Evolutionary conservation across 139 green algal genomes (phyloP).

Genomic region (Microglena sp.): DNA sequence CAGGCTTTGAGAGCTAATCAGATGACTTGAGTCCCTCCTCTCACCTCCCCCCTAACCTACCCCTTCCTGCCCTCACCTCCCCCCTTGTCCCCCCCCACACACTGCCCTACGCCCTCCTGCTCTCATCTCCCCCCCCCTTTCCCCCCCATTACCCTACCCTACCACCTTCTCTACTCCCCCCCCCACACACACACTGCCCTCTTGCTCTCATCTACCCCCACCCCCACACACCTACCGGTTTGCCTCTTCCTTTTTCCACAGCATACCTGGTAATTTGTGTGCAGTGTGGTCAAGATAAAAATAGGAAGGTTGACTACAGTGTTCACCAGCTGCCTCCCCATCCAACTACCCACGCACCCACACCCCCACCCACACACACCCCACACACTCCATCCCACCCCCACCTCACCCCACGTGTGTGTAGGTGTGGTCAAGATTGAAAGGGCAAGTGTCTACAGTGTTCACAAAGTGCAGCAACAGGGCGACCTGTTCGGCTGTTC

Average conservation of each 20-base stretch:
- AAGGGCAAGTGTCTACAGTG: slow-evolving; percentile 58
- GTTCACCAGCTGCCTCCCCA: slow-evolving; percentile 27
- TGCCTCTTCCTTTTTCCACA: no score
- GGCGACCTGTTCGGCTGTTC: slow-evolving; percentile 37
- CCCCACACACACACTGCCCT: no score
- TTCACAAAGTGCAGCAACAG: slow-evolving; percentile 35
- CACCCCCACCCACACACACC: slow-evolving; percentile 26
- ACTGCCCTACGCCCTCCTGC: background rate
- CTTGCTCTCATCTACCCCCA: no score
- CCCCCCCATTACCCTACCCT: no score
- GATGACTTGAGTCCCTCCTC: background rate
- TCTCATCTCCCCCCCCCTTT: no score
- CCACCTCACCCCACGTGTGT: no score
- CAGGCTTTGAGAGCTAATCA: background rate
- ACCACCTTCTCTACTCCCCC: no score
- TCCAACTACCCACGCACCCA: background rate
- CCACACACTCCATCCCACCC: no score
- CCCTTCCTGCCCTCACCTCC: background rate
- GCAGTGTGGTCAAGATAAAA: slow-evolving; percentile 78
- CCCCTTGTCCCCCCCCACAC: background rate
- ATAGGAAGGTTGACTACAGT: slow-evolving; percentile 55
- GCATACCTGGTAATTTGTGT: background rate
- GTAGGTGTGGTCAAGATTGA: slow-evolving; percentile 87
- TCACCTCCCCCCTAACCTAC: background rate
- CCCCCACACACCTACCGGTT: no score